Evolutionary conservation across 768 basidiomycete species (phyloP), one percentile per base, ranked within the genome.

Genomic region (Coprinopsis cinerea): DNA sequence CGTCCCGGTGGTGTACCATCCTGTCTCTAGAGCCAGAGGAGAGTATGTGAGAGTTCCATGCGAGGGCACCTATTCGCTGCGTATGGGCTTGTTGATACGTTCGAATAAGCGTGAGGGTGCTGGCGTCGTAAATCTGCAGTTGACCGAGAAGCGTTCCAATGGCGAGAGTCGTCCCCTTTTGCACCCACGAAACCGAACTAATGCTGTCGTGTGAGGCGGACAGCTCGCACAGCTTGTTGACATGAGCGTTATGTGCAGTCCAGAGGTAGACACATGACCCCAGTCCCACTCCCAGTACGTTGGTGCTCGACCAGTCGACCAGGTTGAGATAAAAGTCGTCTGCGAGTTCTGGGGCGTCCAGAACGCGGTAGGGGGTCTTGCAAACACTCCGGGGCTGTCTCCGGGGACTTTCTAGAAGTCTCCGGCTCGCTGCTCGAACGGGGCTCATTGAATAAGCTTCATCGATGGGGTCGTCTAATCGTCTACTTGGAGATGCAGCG

Each of bases 301-400:
- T 98, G 3, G 90, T 94, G 47, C 84, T 87, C 2, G 88, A 91
- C 96, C 96, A 98, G 55, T 97, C 94, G 20, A 98, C 93, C 10
- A 98, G 77, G 61, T 98, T 98, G 54, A 99, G 85, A 61, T 99
- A 98, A 66, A 97, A 99, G 65, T 99, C 95, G 63, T 98, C 95
- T 24, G 92, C 92, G 11, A 99, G 81, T 48, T 98, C 94, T 0
- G 95, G 96, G 6, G 95, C 95, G 62, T 99, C 95, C 27, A 98
- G 78, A 1, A 97, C 95, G 51, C 96, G 83, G 71, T 95, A 98
- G 1, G 95, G 95, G 0, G 94, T 96, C 65, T 95, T 93, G 70
- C 86, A 86, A 1, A 97, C 88, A 51, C 75, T 83, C 37, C 95
- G 81, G 5, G 89, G 78, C 51, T 84, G 76, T 44, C 89, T 82